Evolutionary conservation across 1,284 basidiomycete species (phyloP).

Genomic region (Tilletia setariae): DNA sequence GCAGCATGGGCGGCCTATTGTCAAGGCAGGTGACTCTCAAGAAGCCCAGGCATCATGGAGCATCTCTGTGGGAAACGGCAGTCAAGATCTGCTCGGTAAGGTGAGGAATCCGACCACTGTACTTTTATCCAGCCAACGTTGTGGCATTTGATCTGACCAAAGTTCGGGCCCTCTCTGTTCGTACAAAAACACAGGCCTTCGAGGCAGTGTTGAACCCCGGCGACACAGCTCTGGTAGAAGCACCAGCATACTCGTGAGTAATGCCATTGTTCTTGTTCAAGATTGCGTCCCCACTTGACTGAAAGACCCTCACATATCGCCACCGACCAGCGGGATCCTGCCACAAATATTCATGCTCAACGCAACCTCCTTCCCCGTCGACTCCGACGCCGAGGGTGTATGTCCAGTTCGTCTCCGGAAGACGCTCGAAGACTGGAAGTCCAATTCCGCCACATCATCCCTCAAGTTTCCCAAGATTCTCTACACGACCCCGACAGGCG

Average conservation of each 20-base stretch:
- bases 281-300: neutral
- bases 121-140: neutral
- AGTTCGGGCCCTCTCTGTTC: no score
- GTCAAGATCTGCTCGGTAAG: conserved; percentile 83
- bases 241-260: conserved; percentile 70
- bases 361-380: conserved; percentile 60
- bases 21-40: conserved; percentile 15
- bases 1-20: conserved; percentile 66
- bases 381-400: conserved; percentile 75
- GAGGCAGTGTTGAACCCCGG: conserved; percentile 69
- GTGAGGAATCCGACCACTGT: neutral
- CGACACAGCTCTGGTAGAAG: conserved; percentile 78
- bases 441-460: conserved; percentile 61
- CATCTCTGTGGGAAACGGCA: conserved; percentile 74
- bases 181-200: conserved; percentile 61
- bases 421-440: conserved; percentile 71
- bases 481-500: conserved; percentile 67
- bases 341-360: conserved; percentile 36
- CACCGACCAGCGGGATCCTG: conserved; percentile 35
- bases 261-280: no score
- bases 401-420: conserved; percentile 65
- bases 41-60: conserved; percentile 60
- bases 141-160: no score
- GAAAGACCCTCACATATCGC: neutral
- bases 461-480: conserved; percentile 69